Base-by-base conservation (phyloP, 2,329 filamentous ascomycete species). In the Aspergillus transmontanensis region DNA sequence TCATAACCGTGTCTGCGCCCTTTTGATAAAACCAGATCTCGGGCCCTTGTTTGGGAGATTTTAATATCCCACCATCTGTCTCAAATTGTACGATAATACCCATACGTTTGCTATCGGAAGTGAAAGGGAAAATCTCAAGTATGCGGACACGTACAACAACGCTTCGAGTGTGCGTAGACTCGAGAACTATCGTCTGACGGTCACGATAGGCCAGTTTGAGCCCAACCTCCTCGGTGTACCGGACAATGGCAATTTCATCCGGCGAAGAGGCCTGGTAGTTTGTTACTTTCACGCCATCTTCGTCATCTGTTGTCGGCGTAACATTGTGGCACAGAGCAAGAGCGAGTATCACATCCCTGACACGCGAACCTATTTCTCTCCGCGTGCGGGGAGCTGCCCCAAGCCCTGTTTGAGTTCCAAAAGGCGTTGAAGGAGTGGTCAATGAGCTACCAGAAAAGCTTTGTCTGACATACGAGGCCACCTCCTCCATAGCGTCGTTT, bases 21-120 rank as follows among this genome's bases (percentile, higher is more conserved):
- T 99, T 99, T 73, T 99, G 94, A 74, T 94, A 98, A 80, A 99
- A 99, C 91, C 94, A 97, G 34, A 98, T 94, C 73, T 98, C 94
- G 16, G 91, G 89, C 54, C 84, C 83, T 12, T 84, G 82, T 12
- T 87, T 79, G 45, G 81, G 79, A 0, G 81, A 79, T 7, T 84
- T 81, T 3, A 84, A 75, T 0, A 79, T 71, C 2, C 85, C 80
- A 1, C 83, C 82, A 36, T 83, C 82, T 16, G 90, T 86, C 32
- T 89, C 84, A 72, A 98, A 97, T 69, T 94, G 90, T 23, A 97
- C 92, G 64, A 99, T 90, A 63, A 99, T 94, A 11, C 96, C 95
- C 95, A 99, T 99, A 58, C 95, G 89, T 80, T 99, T 99, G 69
- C 94, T 94, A 68, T 98, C 95, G 0, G 94, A 97, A 0, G 95